A percentile compares a stretch with the other conserved stretches of the same genome.
These are phyloP conservation scores for Sugiyamaella qingdaonensis DNA, from an alignment of 805 yeast species.

Conservation along the genomic window DNA sequence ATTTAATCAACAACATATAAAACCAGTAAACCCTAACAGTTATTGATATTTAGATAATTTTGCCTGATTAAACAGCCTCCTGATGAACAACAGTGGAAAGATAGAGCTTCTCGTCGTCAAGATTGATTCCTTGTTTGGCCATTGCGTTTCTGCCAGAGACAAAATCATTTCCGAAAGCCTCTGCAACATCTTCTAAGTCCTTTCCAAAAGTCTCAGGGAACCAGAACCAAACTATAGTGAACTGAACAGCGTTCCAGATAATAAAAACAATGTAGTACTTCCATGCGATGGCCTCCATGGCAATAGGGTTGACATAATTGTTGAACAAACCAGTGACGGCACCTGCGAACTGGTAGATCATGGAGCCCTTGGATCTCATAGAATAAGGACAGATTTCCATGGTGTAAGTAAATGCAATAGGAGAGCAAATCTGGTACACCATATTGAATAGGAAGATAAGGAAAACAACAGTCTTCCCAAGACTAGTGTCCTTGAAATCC, in stretches of 20 bases:
- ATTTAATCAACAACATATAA: too few species aligned
- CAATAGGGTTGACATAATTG: too few species aligned
- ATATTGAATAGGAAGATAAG: conserved; percentile 42
- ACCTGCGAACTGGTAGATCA: conserved; percentile 26
- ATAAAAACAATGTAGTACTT: conserved; percentile 40
- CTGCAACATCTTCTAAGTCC: conserved; percentile 36
- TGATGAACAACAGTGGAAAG: too few species aligned
- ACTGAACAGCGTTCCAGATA: conserved; percentile 27
- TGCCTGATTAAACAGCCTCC: too few species aligned
- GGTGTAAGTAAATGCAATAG: conserved; percentile 17
- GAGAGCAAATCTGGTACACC: conserved; percentile 14
- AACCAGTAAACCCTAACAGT: too few species aligned
- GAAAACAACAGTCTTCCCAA: conserved; percentile 46
- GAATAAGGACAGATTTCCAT: conserved; percentile 25
- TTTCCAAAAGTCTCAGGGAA: conserved; percentile 41
- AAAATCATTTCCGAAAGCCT: not conserved
- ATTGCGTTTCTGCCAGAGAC: not conserved
- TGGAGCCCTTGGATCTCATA: conserved; percentile 42
- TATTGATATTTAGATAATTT: too few species aligned
- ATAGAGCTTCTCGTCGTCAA: not conserved
- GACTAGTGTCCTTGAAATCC: conserved; percentile 37
- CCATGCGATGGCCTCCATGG: conserved; percentile 41
- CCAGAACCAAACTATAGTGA: conserved; percentile 30
- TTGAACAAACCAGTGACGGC: conserved; percentile 26
- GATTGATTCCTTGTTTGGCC: not conserved